A percentile compares a stretch with the other conserved stretches of the same genome.
These are phyloP conservation scores for Psilocybe cubensis DNA, from an alignment of 768 basidiomycete genomes.

Conservation along the genomic window DNA sequence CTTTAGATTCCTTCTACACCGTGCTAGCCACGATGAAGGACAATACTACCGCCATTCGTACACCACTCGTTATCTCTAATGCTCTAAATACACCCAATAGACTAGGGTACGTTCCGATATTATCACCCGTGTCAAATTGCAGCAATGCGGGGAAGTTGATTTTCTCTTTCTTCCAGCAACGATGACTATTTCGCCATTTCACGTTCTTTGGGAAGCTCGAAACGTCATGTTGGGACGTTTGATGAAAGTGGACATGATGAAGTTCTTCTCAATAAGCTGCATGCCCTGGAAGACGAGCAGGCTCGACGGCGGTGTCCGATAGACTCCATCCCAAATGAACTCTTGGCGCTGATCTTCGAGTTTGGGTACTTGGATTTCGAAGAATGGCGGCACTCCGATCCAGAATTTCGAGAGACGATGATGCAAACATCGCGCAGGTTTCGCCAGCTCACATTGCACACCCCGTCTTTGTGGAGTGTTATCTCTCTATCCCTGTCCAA, in stretches of 20 bases:
- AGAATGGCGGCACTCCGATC: constrained; percentile 13
- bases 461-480: constrained; percentile 36
- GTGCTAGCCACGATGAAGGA: constrained; percentile 15
- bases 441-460: constrained; percentile 25
- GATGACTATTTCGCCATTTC: constrained; percentile 19
- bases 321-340: constrained; percentile 31
- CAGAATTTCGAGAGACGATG: constrained; percentile 19
- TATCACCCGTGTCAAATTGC: constrained; percentile 5
- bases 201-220: constrained; percentile 1
- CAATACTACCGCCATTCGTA: constrained; percentile 7
- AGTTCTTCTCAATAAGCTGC: constrained; percentile 2
- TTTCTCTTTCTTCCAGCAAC: constrained; percentile 3
- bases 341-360: constrained; percentile 32
- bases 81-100: constrained; percentile 19
- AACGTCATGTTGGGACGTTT: not conserved
- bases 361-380: constrained; percentile 24
- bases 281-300: not conserved
- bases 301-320: constrained; percentile 13
- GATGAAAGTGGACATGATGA: not conserved
- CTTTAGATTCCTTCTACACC: not conserved
- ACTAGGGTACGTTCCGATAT: constrained; percentile 15
- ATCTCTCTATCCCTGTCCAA: constrained; percentile 29
- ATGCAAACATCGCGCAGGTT: constrained; percentile 26
- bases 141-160: not conserved
- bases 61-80: constrained; percentile 22